Evolutionary conservation across 129 eudicot genomes (phyloP).

Genomic region (Tanacetum coccineum): DNA sequence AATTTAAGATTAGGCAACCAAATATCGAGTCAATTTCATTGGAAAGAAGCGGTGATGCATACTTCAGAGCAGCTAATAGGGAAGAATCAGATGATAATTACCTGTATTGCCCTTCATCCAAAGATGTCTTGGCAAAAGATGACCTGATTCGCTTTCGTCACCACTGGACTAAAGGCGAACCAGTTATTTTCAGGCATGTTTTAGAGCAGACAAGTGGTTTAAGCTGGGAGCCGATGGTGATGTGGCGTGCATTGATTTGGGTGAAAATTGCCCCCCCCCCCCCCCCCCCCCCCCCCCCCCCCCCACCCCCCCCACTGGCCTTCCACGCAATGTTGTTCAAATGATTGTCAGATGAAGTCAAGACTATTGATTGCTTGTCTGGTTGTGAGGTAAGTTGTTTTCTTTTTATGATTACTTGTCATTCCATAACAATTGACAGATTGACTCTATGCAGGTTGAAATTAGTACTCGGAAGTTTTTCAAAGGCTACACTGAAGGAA

Average conservation of each 20-base stretch:
- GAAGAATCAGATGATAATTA: slow-evolving; percentile 9
- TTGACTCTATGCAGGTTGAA: slow-evolving; percentile 1
- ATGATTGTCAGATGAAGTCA: slow-evolving; percentile 8
- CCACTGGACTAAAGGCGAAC: slow-evolving; percentile 29
- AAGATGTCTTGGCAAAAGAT: slow-evolving; percentile 13
- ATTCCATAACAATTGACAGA: not conserved
- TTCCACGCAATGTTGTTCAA: too few species aligned
- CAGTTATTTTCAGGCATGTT: slow-evolving; percentile 23
- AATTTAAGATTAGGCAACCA: not conserved
- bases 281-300: too few species aligned
- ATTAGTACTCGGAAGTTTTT: slow-evolving; percentile 44
- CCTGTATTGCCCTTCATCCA: slow-evolving; percentile 20
- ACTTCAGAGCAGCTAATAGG: slow-evolving; percentile 18
- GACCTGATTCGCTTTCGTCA: slow-evolving; percentile 27
- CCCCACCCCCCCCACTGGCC: too few species aligned
- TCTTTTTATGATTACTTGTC: slow-evolving; percentile 1
- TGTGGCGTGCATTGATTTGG: slow-evolving; percentile 29
- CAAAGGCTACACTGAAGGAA: slow-evolving; percentile 46
- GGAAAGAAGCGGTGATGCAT: not conserved
- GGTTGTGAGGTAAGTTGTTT: slow-evolving; percentile 14
- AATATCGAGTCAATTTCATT: slow-evolving; percentile 7
- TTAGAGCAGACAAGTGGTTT: slow-evolving; percentile 15
- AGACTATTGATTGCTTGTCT: slow-evolving; percentile 19
- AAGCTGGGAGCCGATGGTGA: slow-evolving; percentile 30
- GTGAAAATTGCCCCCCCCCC: too few species aligned